Evolutionary conservation across 2,329 filamentous ascomycete species (phyloP).

Genomic region (Sordariomycetes sp.): DNA sequence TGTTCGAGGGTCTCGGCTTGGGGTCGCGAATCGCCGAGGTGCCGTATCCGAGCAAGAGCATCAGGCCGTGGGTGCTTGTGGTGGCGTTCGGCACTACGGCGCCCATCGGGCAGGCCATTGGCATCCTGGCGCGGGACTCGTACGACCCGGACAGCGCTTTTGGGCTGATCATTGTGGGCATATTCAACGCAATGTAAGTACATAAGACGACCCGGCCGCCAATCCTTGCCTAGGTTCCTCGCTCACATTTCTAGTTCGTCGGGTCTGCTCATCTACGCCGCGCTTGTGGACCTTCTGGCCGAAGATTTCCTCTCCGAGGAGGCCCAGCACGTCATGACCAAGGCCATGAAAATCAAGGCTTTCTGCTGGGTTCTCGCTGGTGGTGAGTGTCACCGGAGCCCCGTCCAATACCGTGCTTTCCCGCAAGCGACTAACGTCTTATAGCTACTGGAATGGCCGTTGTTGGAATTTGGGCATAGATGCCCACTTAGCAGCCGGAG

Average conservation of each 20-base stretch:
- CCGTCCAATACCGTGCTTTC: background rate
- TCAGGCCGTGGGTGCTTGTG: conserved; percentile 50
- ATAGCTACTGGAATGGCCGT: conserved; percentile 33
- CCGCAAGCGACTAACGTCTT: background rate
- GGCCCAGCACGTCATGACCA: conserved; percentile 34
- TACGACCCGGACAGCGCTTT: conserved; percentile 56
- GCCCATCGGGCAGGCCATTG: conserved; percentile 55
- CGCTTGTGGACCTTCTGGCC: conserved; percentile 51
- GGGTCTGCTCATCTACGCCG: conserved; percentile 50
- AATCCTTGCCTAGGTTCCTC: background rate
- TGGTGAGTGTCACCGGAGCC: conserved; percentile 24
- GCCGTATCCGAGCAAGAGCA: conserved; percentile 43
- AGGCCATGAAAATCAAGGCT: conserved; percentile 40
- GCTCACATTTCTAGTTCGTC: conserved; percentile 31
- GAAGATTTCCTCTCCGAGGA: conserved; percentile 56
- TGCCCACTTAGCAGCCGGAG: background rate
- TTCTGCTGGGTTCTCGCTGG: conserved; percentile 40
- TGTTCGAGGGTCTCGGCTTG: conserved; percentile 58
- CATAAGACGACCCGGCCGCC: conserved; percentile 5
- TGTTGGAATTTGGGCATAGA: conserved; percentile 33
- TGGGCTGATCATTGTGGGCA: conserved; percentile 51
- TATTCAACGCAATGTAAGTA: conserved; percentile 54
- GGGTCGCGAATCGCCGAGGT: conserved; percentile 62
- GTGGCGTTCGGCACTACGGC: conserved; percentile 53
- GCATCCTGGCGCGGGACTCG: conserved; percentile 40